phyloP scores from a whole-genome alignment of 192 early-diverging fungal species.

The Backusella circina region DNA sequence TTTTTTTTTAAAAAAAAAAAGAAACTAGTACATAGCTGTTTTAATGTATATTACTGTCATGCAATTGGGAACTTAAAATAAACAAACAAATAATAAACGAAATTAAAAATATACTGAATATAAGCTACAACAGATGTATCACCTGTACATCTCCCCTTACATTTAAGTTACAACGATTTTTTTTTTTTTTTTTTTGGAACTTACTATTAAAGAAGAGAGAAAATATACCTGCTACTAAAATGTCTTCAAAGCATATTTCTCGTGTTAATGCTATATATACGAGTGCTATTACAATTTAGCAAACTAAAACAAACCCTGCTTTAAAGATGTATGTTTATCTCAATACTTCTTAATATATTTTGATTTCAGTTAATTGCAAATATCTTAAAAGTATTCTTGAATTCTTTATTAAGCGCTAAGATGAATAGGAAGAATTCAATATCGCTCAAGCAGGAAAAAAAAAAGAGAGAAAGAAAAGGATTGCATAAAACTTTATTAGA shows the following conservation, averaged over 20 bases:
- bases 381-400: background rate
- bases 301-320: background rate
- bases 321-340: background rate
- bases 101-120: background rate
- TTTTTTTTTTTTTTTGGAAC: background rate
- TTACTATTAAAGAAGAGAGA: background rate
- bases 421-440: background rate
- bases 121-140: background rate
- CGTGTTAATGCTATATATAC: background rate
- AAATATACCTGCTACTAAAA: background rate
- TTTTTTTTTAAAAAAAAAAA: background rate
- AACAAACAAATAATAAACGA: background rate
- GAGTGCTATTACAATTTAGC: background rate
- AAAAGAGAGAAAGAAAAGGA: background rate
- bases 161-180: conserved; percentile 5
- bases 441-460: background rate
- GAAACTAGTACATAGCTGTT: background rate
- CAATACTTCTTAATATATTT: background rate
- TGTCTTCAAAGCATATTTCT: background rate
- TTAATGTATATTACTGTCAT: background rate
- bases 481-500: background rate
- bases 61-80: background rate
- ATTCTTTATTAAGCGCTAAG: background rate
- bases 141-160: background rate
- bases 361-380: background rate